Conservation (phyloP, 2,329 filamentous ascomycete genomes). For the Trichophyton schoenleinii region DNA sequence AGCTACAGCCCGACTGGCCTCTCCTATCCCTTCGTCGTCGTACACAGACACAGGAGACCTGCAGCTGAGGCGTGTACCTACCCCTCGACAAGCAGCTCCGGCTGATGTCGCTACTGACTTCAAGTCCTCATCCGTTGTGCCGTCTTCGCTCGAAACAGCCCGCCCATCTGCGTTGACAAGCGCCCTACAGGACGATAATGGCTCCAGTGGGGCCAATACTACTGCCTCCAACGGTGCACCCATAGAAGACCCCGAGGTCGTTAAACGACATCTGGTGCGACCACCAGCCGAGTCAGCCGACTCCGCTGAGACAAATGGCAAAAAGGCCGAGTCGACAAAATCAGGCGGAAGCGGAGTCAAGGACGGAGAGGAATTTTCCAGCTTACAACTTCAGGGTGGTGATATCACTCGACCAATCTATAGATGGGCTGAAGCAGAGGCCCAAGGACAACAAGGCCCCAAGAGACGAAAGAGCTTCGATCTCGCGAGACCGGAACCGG, state of each 20-base stretch:
- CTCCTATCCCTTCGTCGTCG: conserved; percentile 40
- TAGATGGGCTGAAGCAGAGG: conserved; percentile 77
- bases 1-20: conserved; percentile 44
- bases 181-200: conserved; percentile 52
- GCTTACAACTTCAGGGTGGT: conserved; percentile 80
- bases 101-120: conserved; percentile 47
- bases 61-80: conserved; percentile 35
- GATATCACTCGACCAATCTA: conserved; percentile 94
- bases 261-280: conserved; percentile 76
- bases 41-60: conserved; percentile 32
- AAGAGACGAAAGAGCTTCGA: conserved; percentile 83
- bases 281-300: conserved; percentile 30
- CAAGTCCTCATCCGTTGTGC: conserved; percentile 45
- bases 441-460: conserved; percentile 48
- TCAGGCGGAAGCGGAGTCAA: conserved; percentile 21
- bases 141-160: conserved; percentile 60
- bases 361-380: conserved; percentile 71
- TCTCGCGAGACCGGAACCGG: conserved; percentile 61
- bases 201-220: conserved; percentile 31
- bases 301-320: conserved; percentile 6
- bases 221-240: conserved; percentile 40
- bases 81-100: conserved; percentile 30
- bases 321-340: conserved; percentile 25
- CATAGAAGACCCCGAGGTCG: conserved; percentile 80
- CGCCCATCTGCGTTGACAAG: conserved; percentile 70